Evolutionary conservation across 108 stramenopile species (phyloP).

Genomic region (Discostella pseudostelligera): DNA sequence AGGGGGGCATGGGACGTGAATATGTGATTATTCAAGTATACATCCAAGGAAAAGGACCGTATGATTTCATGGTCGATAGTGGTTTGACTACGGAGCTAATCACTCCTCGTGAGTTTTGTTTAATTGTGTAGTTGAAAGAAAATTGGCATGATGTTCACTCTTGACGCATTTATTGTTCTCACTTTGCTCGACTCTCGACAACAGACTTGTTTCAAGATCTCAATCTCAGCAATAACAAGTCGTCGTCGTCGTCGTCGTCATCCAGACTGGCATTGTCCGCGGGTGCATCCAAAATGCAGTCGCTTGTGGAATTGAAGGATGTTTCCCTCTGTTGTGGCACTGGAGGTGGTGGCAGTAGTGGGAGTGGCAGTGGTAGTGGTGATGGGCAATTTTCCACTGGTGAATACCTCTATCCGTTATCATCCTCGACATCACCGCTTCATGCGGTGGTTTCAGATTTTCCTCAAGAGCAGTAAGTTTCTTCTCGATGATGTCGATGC

Average conservation of each 20-base stretch:
- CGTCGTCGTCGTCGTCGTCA: constrained; percentile 1
- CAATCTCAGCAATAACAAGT: constrained; percentile 24
- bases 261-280: constrained; percentile 47
- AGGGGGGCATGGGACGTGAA: constrained; percentile 65
- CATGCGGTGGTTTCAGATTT: constrained; percentile 73
- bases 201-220: constrained; percentile 44
- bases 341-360: not conserved
- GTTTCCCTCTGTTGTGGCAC: constrained; percentile 59
- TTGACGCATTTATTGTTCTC: not conserved
- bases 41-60: constrained; percentile 65
- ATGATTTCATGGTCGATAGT: constrained; percentile 80
- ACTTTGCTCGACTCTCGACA: not conserved
- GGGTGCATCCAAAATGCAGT: constrained; percentile 35
- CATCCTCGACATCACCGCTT: constrained; percentile 32
- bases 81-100: constrained; percentile 80
- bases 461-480: constrained; percentile 63
- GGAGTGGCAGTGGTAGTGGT: constrained; percentile 16
- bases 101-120: constrained; percentile 67
- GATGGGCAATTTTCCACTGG: constrained; percentile 14
- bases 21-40: constrained; percentile 66
- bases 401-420: constrained; percentile 32
- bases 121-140: too few species aligned
- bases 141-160: too few species aligned
- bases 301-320: constrained; percentile 52
- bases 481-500: too few species aligned